These are phyloP conservation scores for Ogataea saltuana DNA, from an alignment of 805 yeast genomes.

Conservation along the genomic window DNA sequence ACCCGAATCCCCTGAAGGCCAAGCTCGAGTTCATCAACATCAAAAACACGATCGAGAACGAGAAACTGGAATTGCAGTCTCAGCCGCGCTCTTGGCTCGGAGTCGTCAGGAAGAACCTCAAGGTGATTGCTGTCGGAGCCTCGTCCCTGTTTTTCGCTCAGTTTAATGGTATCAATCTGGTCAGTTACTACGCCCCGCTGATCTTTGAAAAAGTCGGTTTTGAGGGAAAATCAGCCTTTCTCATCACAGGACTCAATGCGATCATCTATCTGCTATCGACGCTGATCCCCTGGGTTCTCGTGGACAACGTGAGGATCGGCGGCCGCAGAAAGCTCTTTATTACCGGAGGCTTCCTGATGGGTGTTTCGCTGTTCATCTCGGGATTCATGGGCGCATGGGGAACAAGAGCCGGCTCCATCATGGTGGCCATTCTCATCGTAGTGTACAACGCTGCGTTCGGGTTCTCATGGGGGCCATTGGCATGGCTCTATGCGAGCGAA, in stretches of 20 bases:
- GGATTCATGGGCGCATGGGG: constrained; percentile 59
- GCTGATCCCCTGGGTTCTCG: constrained; percentile 85
- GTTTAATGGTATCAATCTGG: constrained; percentile 84
- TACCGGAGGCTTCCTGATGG: constrained; percentile 77
- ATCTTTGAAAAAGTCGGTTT: constrained; percentile 92
- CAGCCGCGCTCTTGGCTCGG: constrained; percentile 29
- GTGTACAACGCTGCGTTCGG: constrained; percentile 83
- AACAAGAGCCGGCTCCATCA: constrained; percentile 56
- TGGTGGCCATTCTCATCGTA: constrained; percentile 73
- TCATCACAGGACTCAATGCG: constrained; percentile 81
- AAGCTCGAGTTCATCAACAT: constrained; percentile 48
- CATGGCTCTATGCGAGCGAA: constrained; percentile 85
- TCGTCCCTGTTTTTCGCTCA: constrained; percentile 88
- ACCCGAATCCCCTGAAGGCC: constrained; percentile 26
- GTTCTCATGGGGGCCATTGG: constrained; percentile 88
- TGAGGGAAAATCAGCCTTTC: constrained; percentile 76
- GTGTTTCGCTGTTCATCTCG: constrained; percentile 59
- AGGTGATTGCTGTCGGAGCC: constrained; percentile 75
- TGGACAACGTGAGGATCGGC: constrained; percentile 61
- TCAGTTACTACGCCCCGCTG: constrained; percentile 87
- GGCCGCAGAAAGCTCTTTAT: constrained; percentile 79
- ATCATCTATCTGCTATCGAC: constrained; percentile 62
- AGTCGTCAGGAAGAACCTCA: constrained; percentile 31
- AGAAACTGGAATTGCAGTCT: constrained; percentile 23
- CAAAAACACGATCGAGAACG: constrained; percentile 36